Evolutionary conservation across 768 basidiomycete genomes (phyloP).

Genomic region (Leccinum variicolor): DNA sequence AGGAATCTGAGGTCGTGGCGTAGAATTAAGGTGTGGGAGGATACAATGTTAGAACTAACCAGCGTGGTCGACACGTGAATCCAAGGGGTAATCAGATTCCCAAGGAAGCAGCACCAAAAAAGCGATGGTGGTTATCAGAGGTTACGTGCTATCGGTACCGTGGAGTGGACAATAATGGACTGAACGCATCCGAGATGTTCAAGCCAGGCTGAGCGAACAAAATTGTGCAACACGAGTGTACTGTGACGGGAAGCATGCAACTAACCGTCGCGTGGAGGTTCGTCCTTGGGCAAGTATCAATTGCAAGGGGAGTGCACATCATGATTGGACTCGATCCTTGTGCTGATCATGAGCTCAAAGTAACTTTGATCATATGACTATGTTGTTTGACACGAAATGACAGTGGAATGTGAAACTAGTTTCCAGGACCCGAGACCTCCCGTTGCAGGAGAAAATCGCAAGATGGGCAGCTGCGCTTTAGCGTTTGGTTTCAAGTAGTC

Average conservation of each 20-base stretch:
- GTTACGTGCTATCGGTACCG: neutral
- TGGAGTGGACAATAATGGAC: neutral
- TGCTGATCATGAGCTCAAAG: too few species aligned
- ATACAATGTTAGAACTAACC: neutral
- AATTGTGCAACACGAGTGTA: neutral
- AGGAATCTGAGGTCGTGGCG: neutral
- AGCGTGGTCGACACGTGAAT: neutral
- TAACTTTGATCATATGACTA: too few species aligned
- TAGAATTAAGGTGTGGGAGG: neutral
- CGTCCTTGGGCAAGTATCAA: too few species aligned
- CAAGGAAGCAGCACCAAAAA: neutral
- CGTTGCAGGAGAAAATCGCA: neutral
- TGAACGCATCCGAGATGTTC: neutral
- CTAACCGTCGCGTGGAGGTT: neutral
- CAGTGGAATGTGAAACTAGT: neutral
- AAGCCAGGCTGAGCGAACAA: neutral
- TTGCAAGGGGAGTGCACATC: too few species aligned
- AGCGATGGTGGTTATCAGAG: neutral
- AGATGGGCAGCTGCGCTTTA: too few species aligned
- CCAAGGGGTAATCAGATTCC: neutral
- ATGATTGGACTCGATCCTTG: neutral
- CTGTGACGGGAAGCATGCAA: neutral
- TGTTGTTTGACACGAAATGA: neutral
- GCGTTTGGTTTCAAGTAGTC: neutral
- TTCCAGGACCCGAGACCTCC: neutral